Evolutionary conservation across 2,329 filamentous ascomycete species (phyloP).

Genomic region (Dactylellina leptospora): DNA sequence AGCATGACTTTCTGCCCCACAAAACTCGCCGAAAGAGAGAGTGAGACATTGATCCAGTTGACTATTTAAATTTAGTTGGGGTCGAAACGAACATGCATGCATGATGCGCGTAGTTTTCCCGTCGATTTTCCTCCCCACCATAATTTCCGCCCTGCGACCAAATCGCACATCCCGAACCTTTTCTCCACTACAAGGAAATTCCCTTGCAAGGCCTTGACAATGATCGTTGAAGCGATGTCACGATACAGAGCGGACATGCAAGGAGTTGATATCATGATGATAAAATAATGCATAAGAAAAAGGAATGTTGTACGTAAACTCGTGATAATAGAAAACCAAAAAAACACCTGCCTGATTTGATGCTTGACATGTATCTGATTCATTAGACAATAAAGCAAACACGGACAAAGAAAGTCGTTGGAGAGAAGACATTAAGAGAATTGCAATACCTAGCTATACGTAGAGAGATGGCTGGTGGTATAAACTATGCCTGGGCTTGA

Average conservation of each 20-base stretch:
- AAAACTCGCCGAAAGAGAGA: conserved; percentile 14
- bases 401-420: conserved; percentile 5
- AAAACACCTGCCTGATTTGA: conserved; percentile 26
- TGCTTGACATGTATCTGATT: neutral
- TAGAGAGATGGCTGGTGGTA: neutral
- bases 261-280: conserved; percentile 22
- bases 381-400: neutral
- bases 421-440: conserved; percentile 6
- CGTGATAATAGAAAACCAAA: neutral
- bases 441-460: conserved; percentile 21
- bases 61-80: conserved; percentile 15
- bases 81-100: conserved; percentile 20
- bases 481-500: conserved; percentile 11
- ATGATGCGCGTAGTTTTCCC: neutral
- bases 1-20: too few relatives aligned
- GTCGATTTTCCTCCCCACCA: neutral
- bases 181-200: neutral
- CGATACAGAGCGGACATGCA: conserved; percentile 2
- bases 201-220: too few relatives aligned
- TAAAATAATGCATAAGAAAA: conserved; percentile 6
- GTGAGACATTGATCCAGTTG: conserved; percentile 1
- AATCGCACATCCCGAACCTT: neutral
- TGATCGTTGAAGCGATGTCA: conserved; percentile 8
- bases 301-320: conserved; percentile 1
- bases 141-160: conserved; percentile 6